phyloP scores from a whole-genome alignment of 345 rosid genomes.

The Eucalyptus melliodora region DNA sequence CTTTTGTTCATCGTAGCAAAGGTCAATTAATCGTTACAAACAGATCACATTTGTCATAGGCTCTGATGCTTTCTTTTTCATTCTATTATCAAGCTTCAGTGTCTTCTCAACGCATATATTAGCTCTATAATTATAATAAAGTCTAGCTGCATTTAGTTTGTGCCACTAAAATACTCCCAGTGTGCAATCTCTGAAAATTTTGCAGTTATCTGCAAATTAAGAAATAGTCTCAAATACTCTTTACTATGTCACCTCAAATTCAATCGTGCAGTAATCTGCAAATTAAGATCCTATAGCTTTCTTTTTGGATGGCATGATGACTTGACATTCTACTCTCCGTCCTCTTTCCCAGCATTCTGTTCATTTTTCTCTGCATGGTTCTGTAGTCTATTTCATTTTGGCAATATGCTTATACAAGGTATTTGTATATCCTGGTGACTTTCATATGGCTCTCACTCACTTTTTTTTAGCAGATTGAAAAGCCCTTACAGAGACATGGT shows the following conservation, averaged over 20 bases:
- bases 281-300: not conserved
- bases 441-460: not conserved
- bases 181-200: not conserved
- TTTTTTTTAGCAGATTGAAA: slow-evolving; percentile 56
- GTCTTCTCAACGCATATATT: not conserved
- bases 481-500: slow-evolving; percentile 91
- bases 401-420: not conserved
- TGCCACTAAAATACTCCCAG: not conserved
- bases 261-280: not conserved
- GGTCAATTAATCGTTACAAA: not conserved
- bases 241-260: not conserved
- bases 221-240: not conserved
- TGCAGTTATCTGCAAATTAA: not conserved
- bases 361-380: not conserved
- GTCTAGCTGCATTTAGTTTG: not conserved
- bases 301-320: not conserved
- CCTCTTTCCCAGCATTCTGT: not conserved
- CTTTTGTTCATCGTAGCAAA: not conserved
- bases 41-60: not conserved
- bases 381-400: not conserved
- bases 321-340: not conserved
- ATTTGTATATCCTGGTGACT: not conserved
- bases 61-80: not conserved
- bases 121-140: not conserved
- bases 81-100: not conserved